Percentiles rank a stretch among this genome's conserved stretches.
Evolutionary conservation across 176 grass and related monocot genomes (phyloP).

Genomic region (Triticum dicoccoides): DNA sequence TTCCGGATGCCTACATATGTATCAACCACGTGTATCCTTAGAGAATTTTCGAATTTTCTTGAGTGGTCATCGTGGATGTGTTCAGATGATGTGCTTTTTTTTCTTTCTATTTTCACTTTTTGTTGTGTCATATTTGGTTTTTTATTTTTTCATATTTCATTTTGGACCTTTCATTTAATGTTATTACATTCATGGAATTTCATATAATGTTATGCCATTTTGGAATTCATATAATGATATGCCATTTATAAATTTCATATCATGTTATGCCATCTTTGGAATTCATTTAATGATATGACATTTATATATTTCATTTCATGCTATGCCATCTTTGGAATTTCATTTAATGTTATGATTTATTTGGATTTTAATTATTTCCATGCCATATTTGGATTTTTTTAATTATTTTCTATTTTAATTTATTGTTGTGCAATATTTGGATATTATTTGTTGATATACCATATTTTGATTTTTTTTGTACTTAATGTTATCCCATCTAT

Average conservation of each 20-base stretch:
- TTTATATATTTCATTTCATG: background rate
- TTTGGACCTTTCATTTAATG: background rate
- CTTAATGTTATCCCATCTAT: background rate
- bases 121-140: background rate
- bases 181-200: background rate
- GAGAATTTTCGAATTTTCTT: too few species aligned
- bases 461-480: background rate
- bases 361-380: background rate
- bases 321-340: background rate
- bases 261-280: background rate
- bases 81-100: background rate
- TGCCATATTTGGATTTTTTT: background rate
- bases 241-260: background rate
- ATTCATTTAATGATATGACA: background rate
- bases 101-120: background rate
- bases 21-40: too few species aligned
- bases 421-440: background rate
- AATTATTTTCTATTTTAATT: background rate
- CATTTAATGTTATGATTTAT: background rate
- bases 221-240: background rate
- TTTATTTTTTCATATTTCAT: background rate
- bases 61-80: too few species aligned
- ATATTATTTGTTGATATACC: background rate
- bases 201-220: background rate
- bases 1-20: too few species aligned